These are phyloP conservation scores for Pseudogymnoascus sp. DNA, from an alignment of 2,329 filamentous ascomycete genomes.

Conservation along the genomic window DNA sequence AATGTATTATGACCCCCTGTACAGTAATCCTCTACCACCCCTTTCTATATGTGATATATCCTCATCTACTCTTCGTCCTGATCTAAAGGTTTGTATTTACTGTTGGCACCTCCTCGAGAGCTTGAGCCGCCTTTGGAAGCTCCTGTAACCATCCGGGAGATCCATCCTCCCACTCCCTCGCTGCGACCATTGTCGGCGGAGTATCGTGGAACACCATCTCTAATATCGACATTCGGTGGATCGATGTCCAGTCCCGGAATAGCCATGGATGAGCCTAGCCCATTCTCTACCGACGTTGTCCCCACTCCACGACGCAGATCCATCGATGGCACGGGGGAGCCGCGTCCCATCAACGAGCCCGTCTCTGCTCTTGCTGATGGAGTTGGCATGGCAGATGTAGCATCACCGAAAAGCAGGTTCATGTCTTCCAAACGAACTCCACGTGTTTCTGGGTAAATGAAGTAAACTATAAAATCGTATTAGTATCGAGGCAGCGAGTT, in stretches of 20 bases:
- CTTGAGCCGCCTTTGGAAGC: slow-evolving; percentile 16
- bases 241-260: slow-evolving; percentile 80
- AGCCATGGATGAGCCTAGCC: slow-evolving; percentile 52
- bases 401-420: slow-evolving; percentile 89
- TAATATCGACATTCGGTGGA: slow-evolving; percentile 54
- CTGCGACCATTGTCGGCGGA: slow-evolving; percentile 26
- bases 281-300: slow-evolving; percentile 19
- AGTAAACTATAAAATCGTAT: slow-evolving; percentile 62
- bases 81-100: slow-evolving; percentile 30
- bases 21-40: not conserved
- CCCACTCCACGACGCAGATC: slow-evolving; percentile 52
- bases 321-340: slow-evolving; percentile 73
- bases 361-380: slow-evolving; percentile 70
- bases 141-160: slow-evolving; percentile 53
- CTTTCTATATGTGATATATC: slow-evolving; percentile 8
- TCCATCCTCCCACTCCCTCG: slow-evolving; percentile 62
- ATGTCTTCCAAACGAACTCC: slow-evolving; percentile 95
- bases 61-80: slow-evolving; percentile 34
- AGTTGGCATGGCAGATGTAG: slow-evolving; percentile 73
- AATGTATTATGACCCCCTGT: slow-evolving; percentile 2
- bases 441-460: slow-evolving; percentile 94
- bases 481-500: not conserved
- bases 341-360: slow-evolving; percentile 69
- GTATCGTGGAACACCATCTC: slow-evolving; percentile 41
- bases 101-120: slow-evolving; percentile 19